Percentiles rank a stretch among this genome's conserved stretches.
Evolutionary conservation across 345 rosid species (phyloP).

Genomic region (Heritiera fomes): DNA sequence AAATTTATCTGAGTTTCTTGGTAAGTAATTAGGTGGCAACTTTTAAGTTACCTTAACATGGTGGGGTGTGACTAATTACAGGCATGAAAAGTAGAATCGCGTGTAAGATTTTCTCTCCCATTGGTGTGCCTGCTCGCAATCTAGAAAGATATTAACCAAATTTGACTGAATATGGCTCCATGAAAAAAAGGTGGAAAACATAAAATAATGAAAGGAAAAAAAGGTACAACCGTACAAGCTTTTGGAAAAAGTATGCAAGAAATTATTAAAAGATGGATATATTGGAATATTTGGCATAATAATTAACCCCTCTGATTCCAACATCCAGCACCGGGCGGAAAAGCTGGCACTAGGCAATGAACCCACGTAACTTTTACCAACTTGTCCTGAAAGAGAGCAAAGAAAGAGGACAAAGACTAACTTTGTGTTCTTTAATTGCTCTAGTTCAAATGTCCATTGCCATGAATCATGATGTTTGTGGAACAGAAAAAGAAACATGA

Average conservation of each 20-base stretch:
- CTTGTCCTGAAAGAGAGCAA: neutral
- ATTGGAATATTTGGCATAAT: neutral
- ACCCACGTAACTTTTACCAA: neutral
- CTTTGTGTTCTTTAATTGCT: neutral
- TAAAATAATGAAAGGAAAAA: neutral
- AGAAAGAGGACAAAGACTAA: neutral
- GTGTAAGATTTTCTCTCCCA: neutral
- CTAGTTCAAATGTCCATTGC: neutral
- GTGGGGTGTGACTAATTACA: neutral
- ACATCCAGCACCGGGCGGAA: neutral
- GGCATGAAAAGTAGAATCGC: neutral
- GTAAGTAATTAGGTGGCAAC: neutral
- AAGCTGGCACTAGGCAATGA: neutral
- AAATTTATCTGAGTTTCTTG: neutral
- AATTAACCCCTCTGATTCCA: neutral
- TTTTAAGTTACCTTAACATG: neutral
- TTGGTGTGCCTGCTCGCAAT: neutral
- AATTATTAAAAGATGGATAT: neutral
- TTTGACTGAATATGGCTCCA: neutral
- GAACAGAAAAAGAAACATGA: too few species aligned
- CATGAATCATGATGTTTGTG: neutral
- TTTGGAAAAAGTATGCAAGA: neutral
- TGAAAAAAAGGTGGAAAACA: too few species aligned
- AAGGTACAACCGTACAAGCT: constrained; percentile 13
- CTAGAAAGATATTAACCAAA: neutral